Evolutionary conservation across 805 yeast genomes (phyloP).

Genomic region (Myxozyma nipponensis): DNA sequence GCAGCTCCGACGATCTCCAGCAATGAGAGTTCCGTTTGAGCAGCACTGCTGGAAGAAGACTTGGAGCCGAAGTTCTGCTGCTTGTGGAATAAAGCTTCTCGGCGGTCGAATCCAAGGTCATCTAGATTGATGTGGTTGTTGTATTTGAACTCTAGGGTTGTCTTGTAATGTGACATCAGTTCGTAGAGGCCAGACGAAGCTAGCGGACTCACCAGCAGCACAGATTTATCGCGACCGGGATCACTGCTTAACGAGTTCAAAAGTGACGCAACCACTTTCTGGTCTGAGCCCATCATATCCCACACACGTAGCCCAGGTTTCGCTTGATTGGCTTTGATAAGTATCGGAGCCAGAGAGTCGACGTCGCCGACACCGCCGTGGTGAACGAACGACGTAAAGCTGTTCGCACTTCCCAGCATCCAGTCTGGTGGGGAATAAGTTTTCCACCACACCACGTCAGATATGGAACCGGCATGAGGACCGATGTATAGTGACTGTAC

Average conservation of each 20-base stretch:
- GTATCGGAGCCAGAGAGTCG: slow-evolving; percentile 13
- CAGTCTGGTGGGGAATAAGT: slow-evolving; percentile 93
- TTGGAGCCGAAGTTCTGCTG: neutral
- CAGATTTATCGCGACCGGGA: neutral
- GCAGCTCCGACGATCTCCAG: slow-evolving; percentile 9
- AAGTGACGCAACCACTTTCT: slow-evolving; percentile 32
- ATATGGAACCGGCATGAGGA: slow-evolving; percentile 29
- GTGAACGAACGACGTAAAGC: slow-evolving; percentile 31
- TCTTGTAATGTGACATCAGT: slow-evolving; percentile 2
- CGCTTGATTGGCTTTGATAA: slow-evolving; percentile 10
- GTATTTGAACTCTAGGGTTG: slow-evolving; percentile 15
- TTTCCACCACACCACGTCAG: slow-evolving; percentile 78
- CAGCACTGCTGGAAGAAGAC: too few relatives aligned
- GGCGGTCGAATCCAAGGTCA: slow-evolving; percentile 18
- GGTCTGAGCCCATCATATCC: slow-evolving; percentile 52
- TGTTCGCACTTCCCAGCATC: slow-evolving; percentile 48
- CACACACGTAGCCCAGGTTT: slow-evolving; percentile 30
- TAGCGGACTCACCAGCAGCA: slow-evolving; percentile 37
- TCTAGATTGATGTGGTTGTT: slow-evolving; percentile 25
- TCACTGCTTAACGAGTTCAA: slow-evolving; percentile 18
- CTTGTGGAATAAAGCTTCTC: slow-evolving; percentile 7
- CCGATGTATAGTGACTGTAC: slow-evolving; percentile 43
- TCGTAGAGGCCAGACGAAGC: slow-evolving; percentile 17
- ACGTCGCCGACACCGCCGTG: slow-evolving; percentile 23
- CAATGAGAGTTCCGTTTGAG: neutral